phyloP scores from a whole-genome alignment of 179 eudicot species.

The Beta macrorhiza region DNA sequence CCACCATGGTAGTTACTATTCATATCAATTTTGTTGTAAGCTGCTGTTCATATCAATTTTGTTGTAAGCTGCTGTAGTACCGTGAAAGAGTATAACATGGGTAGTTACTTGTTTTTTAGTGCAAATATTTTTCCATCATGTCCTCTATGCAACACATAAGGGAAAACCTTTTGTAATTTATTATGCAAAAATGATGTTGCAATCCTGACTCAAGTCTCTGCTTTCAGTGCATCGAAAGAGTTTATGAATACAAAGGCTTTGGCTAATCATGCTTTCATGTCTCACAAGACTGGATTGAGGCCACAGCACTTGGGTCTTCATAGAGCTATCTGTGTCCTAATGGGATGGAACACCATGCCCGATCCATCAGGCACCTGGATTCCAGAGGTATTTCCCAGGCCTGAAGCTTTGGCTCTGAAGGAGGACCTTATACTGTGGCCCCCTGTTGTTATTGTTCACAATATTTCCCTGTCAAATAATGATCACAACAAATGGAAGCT shows the following conservation, averaged over 20 bases:
- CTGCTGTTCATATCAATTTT: too few species aligned
- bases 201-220: conserved; percentile 6
- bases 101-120: neutral
- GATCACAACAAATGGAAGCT: conserved; percentile 35
- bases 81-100: neutral
- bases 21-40: neutral
- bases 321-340: conserved; percentile 57
- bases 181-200: neutral
- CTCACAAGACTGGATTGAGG: conserved; percentile 48
- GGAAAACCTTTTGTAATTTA: neutral
- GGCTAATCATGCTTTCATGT: conserved; percentile 49
- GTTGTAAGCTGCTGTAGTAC: neutral
- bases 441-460: conserved; percentile 50
- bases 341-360: conserved; percentile 55
- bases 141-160: neutral
- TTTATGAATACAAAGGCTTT: conserved; percentile 51
- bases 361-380: conserved; percentile 33
- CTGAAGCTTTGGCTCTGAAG: conserved; percentile 45
- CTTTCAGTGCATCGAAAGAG: conserved; percentile 51
- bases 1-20: too few species aligned
- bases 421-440: conserved; percentile 71
- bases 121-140: neutral
- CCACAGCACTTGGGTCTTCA: conserved; percentile 60
- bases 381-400: conserved; percentile 33
- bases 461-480: conserved; percentile 35